Evolutionary conservation across 345 rosid species (phyloP).

Genomic region (Syzygium aromaticum): DNA sequence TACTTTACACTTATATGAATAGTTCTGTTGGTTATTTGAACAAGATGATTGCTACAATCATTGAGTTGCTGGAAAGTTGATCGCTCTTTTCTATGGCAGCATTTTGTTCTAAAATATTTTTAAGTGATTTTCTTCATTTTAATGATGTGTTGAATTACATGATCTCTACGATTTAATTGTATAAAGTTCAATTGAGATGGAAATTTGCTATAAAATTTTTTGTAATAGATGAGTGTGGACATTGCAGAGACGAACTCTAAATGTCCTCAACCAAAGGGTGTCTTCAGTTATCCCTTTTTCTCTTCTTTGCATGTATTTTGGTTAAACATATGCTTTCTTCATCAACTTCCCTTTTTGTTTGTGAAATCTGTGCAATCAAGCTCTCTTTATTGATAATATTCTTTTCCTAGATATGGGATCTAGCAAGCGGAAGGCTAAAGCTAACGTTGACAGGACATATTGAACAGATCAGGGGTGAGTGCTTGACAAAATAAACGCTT

Average conservation of each 20-base stretch:
- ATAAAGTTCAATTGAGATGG: background rate
- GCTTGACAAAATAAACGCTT: background rate
- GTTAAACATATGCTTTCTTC: background rate
- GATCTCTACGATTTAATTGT: background rate
- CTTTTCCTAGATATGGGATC: constrained; percentile 81
- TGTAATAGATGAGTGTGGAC: background rate
- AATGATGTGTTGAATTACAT: background rate
- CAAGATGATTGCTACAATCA: background rate
- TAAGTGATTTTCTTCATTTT: background rate
- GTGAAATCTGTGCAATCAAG: background rate
- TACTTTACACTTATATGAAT: background rate
- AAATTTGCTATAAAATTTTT: background rate
- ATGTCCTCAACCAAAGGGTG: background rate
- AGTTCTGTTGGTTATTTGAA: background rate
- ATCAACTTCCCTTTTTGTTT: background rate
- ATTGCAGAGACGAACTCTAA: background rate
- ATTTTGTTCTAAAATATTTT: background rate
- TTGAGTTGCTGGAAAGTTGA: background rate
- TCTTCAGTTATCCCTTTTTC: background rate
- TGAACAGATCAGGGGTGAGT: constrained; percentile 87
- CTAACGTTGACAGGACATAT: constrained; percentile 94
- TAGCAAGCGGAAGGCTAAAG: constrained; percentile 84
- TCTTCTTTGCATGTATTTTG: background rate
- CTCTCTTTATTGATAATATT: constrained; percentile 4
- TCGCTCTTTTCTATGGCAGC: background rate